phyloP scores from a whole-genome alignment of 345 rosid genomes.

The Populus nigra region DNA sequence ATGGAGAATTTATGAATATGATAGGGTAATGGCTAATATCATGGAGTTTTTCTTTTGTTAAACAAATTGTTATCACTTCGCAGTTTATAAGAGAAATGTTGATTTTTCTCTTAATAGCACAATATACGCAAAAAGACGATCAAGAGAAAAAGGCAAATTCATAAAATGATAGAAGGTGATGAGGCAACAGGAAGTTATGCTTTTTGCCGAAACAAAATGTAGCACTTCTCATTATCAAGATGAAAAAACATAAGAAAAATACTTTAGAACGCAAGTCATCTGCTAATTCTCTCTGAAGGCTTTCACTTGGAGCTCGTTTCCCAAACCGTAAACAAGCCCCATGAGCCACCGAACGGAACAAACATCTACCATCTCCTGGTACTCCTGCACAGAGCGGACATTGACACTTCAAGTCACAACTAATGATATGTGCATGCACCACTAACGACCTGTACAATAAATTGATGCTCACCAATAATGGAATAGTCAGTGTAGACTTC shows the following conservation, averaged over 20 bases:
- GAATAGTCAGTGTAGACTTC: constrained; percentile 76
- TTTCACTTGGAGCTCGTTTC: constrained; percentile 60
- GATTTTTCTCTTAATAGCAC: neutral
- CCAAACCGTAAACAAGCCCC: constrained; percentile 76
- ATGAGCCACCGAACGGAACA: constrained; percentile 91
- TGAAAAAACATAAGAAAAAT: constrained; percentile 8
- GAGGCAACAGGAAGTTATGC: neutral
- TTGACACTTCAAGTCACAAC: constrained; percentile 6
- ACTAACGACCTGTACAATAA: neutral
- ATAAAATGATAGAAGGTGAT: neutral
- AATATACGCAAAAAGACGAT: neutral
- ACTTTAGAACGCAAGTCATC: constrained; percentile 74
- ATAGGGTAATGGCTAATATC: neutral
- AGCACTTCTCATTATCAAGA: neutral
- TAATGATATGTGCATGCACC: neutral
- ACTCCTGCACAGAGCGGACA: constrained; percentile 52
- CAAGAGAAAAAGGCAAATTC: neutral
- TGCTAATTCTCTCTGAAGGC: constrained; percentile 68
- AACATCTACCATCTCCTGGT: constrained; percentile 96
- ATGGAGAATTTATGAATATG: neutral
- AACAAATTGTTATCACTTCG: neutral
- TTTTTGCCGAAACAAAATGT: constrained; percentile 1
- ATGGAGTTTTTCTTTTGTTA: neutral
- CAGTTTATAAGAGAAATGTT: neutral
- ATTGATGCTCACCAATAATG: constrained; percentile 57